Percentiles rank a stretch among this genome's conserved stretches.
Evolutionary conservation across 768 basidiomycete species (phyloP).

Genomic region (Lyophyllum shimeji): DNA sequence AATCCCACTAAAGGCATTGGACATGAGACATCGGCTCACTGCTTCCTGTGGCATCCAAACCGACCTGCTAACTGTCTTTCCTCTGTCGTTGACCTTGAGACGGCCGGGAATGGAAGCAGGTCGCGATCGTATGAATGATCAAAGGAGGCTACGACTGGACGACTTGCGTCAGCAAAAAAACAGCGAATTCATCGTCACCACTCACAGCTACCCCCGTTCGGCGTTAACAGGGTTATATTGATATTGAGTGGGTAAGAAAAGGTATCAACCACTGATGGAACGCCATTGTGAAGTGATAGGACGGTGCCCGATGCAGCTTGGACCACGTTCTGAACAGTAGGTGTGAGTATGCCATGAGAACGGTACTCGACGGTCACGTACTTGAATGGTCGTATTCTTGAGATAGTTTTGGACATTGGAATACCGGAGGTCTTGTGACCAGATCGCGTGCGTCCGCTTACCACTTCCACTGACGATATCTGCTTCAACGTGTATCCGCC

Average conservation of each 20-base stretch:
- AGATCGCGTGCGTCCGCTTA: slow-evolving; percentile 45
- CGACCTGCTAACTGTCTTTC: slow-evolving; percentile 62
- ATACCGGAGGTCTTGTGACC: slow-evolving; percentile 58
- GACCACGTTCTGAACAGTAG: too few species aligned
- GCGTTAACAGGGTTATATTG: too few species aligned
- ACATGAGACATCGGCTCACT: too few species aligned
- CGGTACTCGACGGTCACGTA: too few species aligned
- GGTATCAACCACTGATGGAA: too few species aligned
- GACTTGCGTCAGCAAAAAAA: not conserved
- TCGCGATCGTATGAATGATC: slow-evolving; percentile 71
- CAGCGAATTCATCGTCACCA: too few species aligned
- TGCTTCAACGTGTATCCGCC: slow-evolving; percentile 58
- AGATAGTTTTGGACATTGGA: slow-evolving; percentile 64
- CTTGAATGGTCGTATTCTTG: slow-evolving; percentile 39
- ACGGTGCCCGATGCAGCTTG: too few species aligned
- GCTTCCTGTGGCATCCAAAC: not conserved
- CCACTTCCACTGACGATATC: slow-evolving; percentile 65
- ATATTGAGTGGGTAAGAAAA: too few species aligned
- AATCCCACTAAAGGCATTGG: too few species aligned
- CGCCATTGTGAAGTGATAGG: slow-evolving; percentile 7
- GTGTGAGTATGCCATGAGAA: too few species aligned
- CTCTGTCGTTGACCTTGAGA: slow-evolving; percentile 58
- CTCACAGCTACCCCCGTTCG: too few species aligned
- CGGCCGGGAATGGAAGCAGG: slow-evolving; percentile 60
- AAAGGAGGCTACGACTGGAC: slow-evolving; percentile 49